A percentile compares a stretch with the other conserved stretches of the same genome.
phyloP scores from a whole-genome alignment of 2,329 filamentous ascomycete genomes.

The Cordyceps farinosa region DNA sequence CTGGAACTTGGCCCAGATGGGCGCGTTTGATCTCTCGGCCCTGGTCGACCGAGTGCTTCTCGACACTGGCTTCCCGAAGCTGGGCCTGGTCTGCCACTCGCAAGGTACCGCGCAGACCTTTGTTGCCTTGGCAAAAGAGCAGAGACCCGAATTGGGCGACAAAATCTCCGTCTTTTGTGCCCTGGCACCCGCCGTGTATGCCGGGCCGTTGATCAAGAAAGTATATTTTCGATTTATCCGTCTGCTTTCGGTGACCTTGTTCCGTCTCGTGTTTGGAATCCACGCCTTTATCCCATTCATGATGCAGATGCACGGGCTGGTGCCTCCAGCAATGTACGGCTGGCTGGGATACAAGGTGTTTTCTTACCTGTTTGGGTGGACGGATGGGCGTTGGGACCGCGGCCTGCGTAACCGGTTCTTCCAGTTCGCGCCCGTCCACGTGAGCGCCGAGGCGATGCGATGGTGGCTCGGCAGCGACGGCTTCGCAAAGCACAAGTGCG shows the following conservation, averaged over 20 bases:
- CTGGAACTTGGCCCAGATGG: conserved; percentile 96
- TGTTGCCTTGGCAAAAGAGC: conserved; percentile 83
- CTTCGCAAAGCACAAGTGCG: conserved; percentile 77
- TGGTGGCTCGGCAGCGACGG: conserved; percentile 93
- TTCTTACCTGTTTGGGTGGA: conserved; percentile 85
- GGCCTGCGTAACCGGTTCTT: conserved; percentile 79
- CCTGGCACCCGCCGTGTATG: conserved; percentile 85
- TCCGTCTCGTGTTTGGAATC: conserved; percentile 81
- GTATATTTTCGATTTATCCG: conserved; percentile 92
- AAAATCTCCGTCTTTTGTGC: conserved; percentile 88
- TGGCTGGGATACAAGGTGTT: conserved; percentile 86
- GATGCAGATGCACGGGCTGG: conserved; percentile 72
- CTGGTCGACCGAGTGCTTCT: conserved; percentile 73
- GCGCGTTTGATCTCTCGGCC: conserved; percentile 80
- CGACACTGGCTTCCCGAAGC: conserved; percentile 78
- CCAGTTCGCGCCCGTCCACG: conserved; percentile 87
- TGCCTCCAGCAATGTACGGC: conserved; percentile 69
- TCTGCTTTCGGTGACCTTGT: conserved; percentile 69
- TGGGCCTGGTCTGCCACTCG: conserved; percentile 81
- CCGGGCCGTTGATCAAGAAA: conserved; percentile 78
- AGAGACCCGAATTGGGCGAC: conserved; percentile 77
- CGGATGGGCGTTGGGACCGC: conserved; percentile 78
- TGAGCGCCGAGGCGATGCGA: conserved; percentile 83
- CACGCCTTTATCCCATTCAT: conserved; percentile 92
- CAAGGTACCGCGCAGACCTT: conserved; percentile 89